These are phyloP conservation scores for Gossypium ekmanianum DNA, from an alignment of 345 rosid species.

Conservation along the genomic window DNA sequence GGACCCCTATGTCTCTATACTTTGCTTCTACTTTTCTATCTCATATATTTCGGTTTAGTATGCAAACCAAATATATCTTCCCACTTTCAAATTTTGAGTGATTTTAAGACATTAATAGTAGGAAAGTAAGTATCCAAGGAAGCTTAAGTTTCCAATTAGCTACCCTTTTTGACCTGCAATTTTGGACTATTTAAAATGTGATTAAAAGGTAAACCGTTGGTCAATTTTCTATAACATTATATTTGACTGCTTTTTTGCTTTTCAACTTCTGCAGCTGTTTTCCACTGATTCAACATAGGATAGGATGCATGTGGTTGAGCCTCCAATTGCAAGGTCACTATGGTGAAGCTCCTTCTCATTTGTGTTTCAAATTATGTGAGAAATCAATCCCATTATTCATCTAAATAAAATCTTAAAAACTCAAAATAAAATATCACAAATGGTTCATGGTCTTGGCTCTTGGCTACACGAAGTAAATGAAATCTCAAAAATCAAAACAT, in stretches of 20 bases:
- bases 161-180: slow-evolving; percentile 27
- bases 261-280: background rate
- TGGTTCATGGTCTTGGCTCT: background rate
- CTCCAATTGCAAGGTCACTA: too few species aligned
- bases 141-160: background rate
- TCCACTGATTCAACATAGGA: background rate
- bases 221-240: slow-evolving; percentile 27
- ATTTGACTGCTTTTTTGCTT: background rate
- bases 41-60: background rate
- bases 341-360: too few species aligned
- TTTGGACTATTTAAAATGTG: background rate
- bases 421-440: background rate
- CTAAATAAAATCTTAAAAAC: background rate
- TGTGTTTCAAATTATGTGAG: too few species aligned
- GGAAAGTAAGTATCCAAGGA: background rate
- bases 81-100: background rate
- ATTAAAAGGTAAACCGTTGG: slow-evolving; percentile 19
- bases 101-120: background rate
- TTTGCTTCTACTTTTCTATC: background rate
- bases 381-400: background rate
- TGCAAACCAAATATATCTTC: background rate
- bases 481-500: slow-evolving; percentile 11
- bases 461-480: background rate
- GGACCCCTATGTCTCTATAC: background rate
- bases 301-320: too few species aligned